These are phyloP conservation scores for Sutorius australiensis DNA, from an alignment of 768 basidiomycete genomes.

Conservation along the genomic window DNA sequence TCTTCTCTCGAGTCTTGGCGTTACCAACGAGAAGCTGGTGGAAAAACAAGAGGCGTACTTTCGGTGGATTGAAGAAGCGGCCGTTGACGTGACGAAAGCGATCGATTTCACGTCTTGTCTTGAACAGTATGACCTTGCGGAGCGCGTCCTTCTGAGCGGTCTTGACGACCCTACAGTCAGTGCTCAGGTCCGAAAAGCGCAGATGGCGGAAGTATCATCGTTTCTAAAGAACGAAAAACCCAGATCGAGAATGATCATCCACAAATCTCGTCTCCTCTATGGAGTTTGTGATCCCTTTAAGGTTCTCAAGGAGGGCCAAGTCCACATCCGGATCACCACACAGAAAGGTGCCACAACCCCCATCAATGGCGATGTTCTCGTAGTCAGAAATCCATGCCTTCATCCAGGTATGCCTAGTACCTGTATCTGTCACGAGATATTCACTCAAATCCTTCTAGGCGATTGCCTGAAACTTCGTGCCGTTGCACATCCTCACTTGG, in stretches of 20 bases:
- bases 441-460: conserved; percentile 32
- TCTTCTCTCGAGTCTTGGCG: conserved; percentile 59
- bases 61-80: conserved; percentile 51
- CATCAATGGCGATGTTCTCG: conserved; percentile 57
- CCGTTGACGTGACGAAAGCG: conserved; percentile 44
- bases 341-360: conserved; percentile 52
- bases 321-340: conserved; percentile 55
- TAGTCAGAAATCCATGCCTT: conserved; percentile 66
- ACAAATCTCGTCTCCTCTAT: conserved; percentile 58
- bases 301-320: conserved; percentile 59
- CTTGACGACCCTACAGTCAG: conserved; percentile 43
- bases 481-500: conserved; percentile 44
- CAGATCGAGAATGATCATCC: conserved; percentile 57
- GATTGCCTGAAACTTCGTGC: conserved; percentile 65
- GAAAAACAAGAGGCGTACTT: conserved; percentile 58
- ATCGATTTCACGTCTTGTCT: conserved; percentile 55
- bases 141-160: conserved; percentile 53
- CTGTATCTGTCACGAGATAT: not conserved
- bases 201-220: conserved; percentile 47
- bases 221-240: conserved; percentile 53
- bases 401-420: conserved; percentile 52
- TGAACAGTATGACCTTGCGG: conserved; percentile 46
- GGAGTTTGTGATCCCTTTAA: conserved; percentile 67
- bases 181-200: conserved; percentile 39
- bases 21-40: conserved; percentile 50